Base-by-base conservation (phyloP, 441 rosid genomes). In the Populus hybrid region DNA sequence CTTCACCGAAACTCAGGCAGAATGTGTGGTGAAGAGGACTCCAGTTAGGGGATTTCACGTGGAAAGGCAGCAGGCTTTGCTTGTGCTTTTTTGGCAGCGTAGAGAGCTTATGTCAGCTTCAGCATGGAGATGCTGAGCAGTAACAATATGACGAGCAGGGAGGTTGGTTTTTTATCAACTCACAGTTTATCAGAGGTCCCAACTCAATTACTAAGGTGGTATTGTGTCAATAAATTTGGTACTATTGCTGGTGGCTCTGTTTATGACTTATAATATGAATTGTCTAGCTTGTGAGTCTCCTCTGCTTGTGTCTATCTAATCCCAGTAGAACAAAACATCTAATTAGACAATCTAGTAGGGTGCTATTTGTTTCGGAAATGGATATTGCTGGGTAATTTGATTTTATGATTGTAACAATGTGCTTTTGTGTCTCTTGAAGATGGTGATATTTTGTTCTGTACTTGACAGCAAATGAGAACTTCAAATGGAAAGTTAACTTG, bases 11-110 rank as follows among this genome's bases (percentile, higher is more conserved):
- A 81, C 88, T 63, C 95, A 91, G 79, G 95, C 95, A 1, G 93
- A 91, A 50, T 90, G 88, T 80, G 72, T 91, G 68, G 83, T 87
- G 38, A 84, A 86, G 84, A 83, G 92, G 77, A 83, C 84, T 67
- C 90, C 85, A 20, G 88, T 78, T 8, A 86, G 87, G 76, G 95
- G 93, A 21, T 91, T 91, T 76, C 90, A 88, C 61, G 90, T 91
- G 32, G 93, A 90, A 83, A 91, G 88, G 88, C 80, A 82, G 10
- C 91, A 84, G 73, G 82, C 88, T 50, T 84, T 85, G 28, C 93
- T 91, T 8, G 89, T 85, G 38, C 93, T 91, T 30, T 91, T 85
- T 73, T 91, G 95, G 95, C 91, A 88, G 86, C 82, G 77, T 14
- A 78, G 84, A 64, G 92, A 90, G 81, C 92, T 91, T 30, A 81